phyloP scores from a whole-genome alignment of 139 green algal species.

The Coccomyxa sp. region DNA sequence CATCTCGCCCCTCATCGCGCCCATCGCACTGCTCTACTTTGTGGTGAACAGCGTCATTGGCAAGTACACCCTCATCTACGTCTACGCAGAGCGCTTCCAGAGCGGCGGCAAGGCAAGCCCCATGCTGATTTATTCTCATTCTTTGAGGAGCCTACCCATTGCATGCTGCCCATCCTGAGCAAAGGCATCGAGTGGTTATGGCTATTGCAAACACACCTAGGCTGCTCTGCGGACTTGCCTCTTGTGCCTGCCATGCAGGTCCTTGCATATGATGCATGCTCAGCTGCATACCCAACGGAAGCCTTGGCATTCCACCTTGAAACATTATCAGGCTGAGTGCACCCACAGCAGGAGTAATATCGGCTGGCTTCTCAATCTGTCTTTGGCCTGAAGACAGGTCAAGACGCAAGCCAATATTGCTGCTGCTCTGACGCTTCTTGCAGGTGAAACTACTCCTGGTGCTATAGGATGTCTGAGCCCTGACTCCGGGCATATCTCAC shows the following conservation, averaged over 20 bases:
- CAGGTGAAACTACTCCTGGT: no score
- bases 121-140: background rate
- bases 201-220: background rate
- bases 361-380: background rate
- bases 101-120: conserved; percentile 28
- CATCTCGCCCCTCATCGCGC: conserved; percentile 70
- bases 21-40: conserved; percentile 68
- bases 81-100: conserved; percentile 28
- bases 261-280: background rate
- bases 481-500: background rate
- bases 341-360: no score
- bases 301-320: no score
- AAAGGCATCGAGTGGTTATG: background rate
- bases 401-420: background rate
- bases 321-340: no score
- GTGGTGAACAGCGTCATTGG: conserved; percentile 25
- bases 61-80: conserved; percentile 43
- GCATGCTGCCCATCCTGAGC: background rate
- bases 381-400: background rate
- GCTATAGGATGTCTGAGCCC: background rate
- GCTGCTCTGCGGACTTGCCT: background rate
- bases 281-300: no score
- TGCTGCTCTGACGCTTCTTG: background rate
- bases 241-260: background rate
- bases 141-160: background rate